Evolutionary conservation across 257 asterid species (phyloP), one percentile per base, ranked within the genome.

Genomic region (Leptodermis oblonga): DNA sequence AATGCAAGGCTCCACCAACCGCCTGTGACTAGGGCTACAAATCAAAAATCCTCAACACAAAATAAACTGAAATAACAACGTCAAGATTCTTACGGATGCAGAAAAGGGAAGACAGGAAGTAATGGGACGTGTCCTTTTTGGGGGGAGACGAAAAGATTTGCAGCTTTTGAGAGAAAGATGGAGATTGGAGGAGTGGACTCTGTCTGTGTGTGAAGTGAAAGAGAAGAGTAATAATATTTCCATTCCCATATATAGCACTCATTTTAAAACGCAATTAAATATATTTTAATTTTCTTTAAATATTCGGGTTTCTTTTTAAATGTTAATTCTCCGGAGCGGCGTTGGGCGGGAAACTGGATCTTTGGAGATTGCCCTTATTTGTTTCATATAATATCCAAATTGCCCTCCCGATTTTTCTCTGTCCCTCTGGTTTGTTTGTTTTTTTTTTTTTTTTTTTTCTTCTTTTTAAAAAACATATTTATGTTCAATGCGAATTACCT

Each of bases 291-390:
- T 58, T 26, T 14, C 48, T 0, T 58, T 23, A 14, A 58, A 11
- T 58, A 23, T 13, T 43, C n/a, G n/a, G n/a, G n/a, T n/a, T 25
- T 26, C 8, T 58, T 49, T 20, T 56, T 11, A 56, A 55, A 54
- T 54, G 26, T 2, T 25, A 25, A 7, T 54, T 11, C 34, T 11
- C 61, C 33, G 34, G 34, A 26, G 48, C 37, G 68, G 41, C 30
- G 3, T 41, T 61, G 62, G 73, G 77, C 77, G 77, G 81, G 81
- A 77, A 62, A 77, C 59, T 37, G 17, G 1, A 13, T 8, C 4
- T 46, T 12, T 55, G 31, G 62, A 31, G 30, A 46, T 64, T 45
- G 41, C 58, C 69, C 80, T 65, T 55, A 15, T n/a, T 34, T 2
- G n/a, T 2, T 3, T 8, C 26, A 22, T 15, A 2, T 61, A 34